Evolutionary conservation across 2,329 filamentous ascomycete species (phyloP), one percentile per base, ranked within the genome.

Genomic region (Ophiostoma novo-ulmi): DNA sequence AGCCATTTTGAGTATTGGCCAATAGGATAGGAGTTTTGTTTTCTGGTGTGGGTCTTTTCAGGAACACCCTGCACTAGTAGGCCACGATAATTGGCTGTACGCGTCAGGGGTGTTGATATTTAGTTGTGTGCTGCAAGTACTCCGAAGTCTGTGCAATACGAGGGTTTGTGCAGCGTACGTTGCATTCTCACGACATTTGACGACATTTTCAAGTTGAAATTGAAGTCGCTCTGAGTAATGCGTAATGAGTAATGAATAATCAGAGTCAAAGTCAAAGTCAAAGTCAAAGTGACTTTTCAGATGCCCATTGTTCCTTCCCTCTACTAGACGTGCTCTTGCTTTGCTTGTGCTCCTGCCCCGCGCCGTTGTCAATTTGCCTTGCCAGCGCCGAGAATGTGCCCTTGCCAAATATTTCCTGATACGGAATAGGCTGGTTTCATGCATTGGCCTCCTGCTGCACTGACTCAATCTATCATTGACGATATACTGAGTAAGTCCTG

Each of bases 11-110:
- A 6, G 17, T 14, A 5, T 26, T 22, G n/a, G 63, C 63, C 63
- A 65, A 65, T 65, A 22, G 36, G 0, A 65, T 5, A n/a, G 1
- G 17, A 4, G 10, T 1, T 22, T 8, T 22, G 17, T 10, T 65
- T 39, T 41, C 10, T 39, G 8, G 0, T 22, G 36, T 65, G 63
- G 63, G 8, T 22, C 63, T 22, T 14, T 39, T 39, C 63, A 65
- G 63, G 63, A 65, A 65, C 63, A 65, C 63, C 63, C 63, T 65
- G 63, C 63, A 65, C 36, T 14, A 26, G 20, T 1, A 22, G 8
- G 20, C 20, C 5, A 2, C 14, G 20, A 13, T 41, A 36, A 65
- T 39, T 65, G 63, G 63, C 35, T 39, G 6, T 4, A 13, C 5
- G 11, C 6, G 58, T 20, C 58, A 63, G 13, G 58, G 58, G 58